phyloP scores from a whole-genome alignment of 768 basidiomycete genomes.

The Boletus vermiculosoides region DNA sequence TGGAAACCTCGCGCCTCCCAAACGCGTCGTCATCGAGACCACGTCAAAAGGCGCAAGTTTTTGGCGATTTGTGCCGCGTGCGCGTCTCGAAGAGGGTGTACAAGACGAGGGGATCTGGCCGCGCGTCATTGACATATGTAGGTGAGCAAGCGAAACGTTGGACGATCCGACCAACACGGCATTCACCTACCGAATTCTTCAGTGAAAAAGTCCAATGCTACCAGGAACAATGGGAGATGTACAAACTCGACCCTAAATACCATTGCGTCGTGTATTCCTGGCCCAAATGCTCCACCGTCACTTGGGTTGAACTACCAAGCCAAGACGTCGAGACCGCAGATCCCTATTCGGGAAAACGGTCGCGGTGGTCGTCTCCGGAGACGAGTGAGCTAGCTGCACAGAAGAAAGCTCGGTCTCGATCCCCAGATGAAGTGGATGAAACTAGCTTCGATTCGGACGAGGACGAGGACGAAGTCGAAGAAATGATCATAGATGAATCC shows the following conservation, averaged over 20 bases:
- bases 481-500: conserved; percentile 46
- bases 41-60: conserved; percentile 50
- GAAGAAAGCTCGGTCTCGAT: conserved; percentile 29
- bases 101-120: conserved; percentile 73
- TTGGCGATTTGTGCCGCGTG: conserved; percentile 80
- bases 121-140: conserved; percentile 61
- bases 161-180: conserved; percentile 1
- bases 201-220: conserved; percentile 52
- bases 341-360: conserved; percentile 27
- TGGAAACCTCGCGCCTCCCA: conserved; percentile 53
- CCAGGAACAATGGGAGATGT: conserved; percentile 84
- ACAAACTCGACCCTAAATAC: conserved; percentile 77
- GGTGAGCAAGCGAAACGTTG: conserved; percentile 45
- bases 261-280: conserved; percentile 55
- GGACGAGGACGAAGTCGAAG: conserved; percentile 47
- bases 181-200: conserved; percentile 14
- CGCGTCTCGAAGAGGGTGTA: conserved; percentile 54
- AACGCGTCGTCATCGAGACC: conserved; percentile 74
- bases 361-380: conserved; percentile 27
- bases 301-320: conserved; percentile 15
- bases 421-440: conserved; percentile 19
- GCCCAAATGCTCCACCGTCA: conserved; percentile 34
- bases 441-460: conserved; percentile 37
- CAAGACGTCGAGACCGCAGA: conserved; percentile 8
- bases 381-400: conserved; percentile 8